These are phyloP conservation scores for Penicillium flavigenum DNA, from an alignment of 495 filamentous ascomycete species.

Conservation along the genomic window DNA sequence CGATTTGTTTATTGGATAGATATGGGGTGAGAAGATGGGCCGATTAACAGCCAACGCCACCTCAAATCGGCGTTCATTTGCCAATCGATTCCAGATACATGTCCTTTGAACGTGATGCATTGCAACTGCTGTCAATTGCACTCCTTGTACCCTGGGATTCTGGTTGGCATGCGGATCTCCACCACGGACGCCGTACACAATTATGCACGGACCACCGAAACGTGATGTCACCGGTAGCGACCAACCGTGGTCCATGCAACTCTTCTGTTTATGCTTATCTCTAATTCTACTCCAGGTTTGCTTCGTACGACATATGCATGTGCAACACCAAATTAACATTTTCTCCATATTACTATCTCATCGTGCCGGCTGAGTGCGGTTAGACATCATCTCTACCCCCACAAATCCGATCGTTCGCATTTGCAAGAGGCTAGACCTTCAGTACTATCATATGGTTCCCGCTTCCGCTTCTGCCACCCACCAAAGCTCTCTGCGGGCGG, in stretches of 20 bases:
- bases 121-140: not conserved
- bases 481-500: not conserved
- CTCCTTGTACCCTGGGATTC: not conserved
- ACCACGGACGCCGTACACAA: not conserved
- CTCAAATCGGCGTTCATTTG: not conserved
- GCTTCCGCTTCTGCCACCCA: not conserved
- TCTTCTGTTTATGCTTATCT: constrained; percentile 11
- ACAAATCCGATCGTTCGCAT: not conserved
- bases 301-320: not conserved
- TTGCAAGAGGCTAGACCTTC: not conserved
- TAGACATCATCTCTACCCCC: not conserved
- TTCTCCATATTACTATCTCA: no score
- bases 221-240: constrained; percentile 5
- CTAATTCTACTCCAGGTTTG: not conserved
- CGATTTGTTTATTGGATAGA: not conserved
- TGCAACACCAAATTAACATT: no score
- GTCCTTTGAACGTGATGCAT: not conserved
- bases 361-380: not conserved
- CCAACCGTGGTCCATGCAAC: not conserved
- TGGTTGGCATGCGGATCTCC: not conserved
- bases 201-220: constrained; percentile 7
- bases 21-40: not conserved
- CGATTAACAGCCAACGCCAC: not conserved
- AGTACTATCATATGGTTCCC: not conserved
- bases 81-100: not conserved